phyloP scores from a whole-genome alignment of 192 early-diverging fungal species.

The Backusella sp. region DNA sequence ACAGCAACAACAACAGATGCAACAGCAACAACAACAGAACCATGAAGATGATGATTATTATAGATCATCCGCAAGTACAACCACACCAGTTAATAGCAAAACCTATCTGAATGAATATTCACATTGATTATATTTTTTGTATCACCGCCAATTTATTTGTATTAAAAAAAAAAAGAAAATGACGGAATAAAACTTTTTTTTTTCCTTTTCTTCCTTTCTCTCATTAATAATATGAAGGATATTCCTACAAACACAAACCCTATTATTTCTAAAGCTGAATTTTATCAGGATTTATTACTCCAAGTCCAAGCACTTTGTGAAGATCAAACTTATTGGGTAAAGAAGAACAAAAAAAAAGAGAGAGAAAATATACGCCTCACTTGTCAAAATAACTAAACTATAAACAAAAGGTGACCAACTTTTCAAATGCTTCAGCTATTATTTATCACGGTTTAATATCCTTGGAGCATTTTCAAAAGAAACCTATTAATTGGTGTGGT shows the following conservation, averaged over 20 bases:
- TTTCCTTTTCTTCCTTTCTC: conserved; percentile 5
- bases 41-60: conserved; percentile 8
- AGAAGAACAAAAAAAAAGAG: background rate
- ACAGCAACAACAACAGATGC: background rate
- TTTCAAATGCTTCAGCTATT: conserved; percentile 78
- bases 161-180: background rate
- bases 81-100: conserved; percentile 7
- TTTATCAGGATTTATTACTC: conserved; percentile 65
- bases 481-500: conserved; percentile 77
- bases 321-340: conserved; percentile 60
- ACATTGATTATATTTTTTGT: background rate
- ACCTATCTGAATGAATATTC: conserved; percentile 15
- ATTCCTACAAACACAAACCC: conserved; percentile 19
- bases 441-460: conserved; percentile 76
- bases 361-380: too few species aligned
- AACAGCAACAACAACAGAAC: background rate
- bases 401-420: conserved; percentile 63
- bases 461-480: conserved; percentile 54
- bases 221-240: conserved; percentile 22
- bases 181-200: conserved; percentile 3
- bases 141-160: background rate
- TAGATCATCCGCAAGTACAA: background rate
- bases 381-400: conserved; percentile 1
- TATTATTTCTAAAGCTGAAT: conserved; percentile 53
- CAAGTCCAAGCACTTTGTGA: conserved; percentile 66